Evolutionary conservation across 345 rosid species (phyloP), one percentile per base, ranked within the genome.

Genomic region (Camelina sativa): DNA sequence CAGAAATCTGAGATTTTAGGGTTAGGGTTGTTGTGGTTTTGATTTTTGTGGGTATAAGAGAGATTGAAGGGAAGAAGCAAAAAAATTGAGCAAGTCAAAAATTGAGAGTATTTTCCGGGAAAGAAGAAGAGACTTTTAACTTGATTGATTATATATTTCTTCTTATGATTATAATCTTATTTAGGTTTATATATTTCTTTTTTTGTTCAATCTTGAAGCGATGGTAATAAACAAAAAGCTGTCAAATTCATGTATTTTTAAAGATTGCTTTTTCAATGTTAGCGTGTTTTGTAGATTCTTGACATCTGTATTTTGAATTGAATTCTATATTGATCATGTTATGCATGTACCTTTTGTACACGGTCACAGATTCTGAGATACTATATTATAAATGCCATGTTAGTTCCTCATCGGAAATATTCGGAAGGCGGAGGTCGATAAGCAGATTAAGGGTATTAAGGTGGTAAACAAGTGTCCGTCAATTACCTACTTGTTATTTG

Each of bases 21-120:
- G 34, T 66, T 51, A 54, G 51, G 37, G 9, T 40, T 53, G 11
- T 28, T 19, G 5, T 13, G 13, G 11, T 40, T 40, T 28, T 28
- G 30, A 28, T 28, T 28, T 28, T 19, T 41, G 6, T 19, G 41
- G 30, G 67, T 35, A 11, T 23, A 56, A 34, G 48, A 34, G 37
- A 34, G 37, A 34, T 34, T 34, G 30, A 28, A 28, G 65, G 65
- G 16, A 61, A 53, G 58, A 56, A 56, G 15, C 11, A 28, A 57
- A 25, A 57, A 25, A 32, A 13, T 47, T 60, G 67, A 60, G 73
- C 4, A 67, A 73, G 74, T 78, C 69, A 73, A 72, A 72, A 20
- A 67, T 67, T 32, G 81, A 73, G 69, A 73, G 69, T 44, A 66
- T 62, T 44, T 77, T 65, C 73, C 65, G 80, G 80, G 76, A 70